Percentiles rank a stretch among this genome's conserved stretches.
These are phyloP conservation scores for Halophytophthora polymorphica DNA, from an alignment of 352 stramenopile species.

Conservation along the genomic window DNA sequence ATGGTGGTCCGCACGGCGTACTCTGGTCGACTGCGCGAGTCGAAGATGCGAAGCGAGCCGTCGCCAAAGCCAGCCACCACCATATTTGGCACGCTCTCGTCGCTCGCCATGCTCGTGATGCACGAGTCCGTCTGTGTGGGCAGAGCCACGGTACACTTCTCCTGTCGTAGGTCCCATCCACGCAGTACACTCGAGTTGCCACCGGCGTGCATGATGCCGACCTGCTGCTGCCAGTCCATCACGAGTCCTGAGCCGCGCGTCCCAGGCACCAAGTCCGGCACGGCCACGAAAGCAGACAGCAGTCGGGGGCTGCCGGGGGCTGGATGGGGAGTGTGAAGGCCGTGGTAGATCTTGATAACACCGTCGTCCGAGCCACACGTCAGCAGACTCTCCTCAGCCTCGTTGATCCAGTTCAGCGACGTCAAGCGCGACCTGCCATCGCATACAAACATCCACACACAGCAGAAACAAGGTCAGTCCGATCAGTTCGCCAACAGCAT, in stretches of 20 bases:
- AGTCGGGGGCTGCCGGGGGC: conserved; percentile 61
- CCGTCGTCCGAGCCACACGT: conserved; percentile 96
- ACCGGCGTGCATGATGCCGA: conserved; percentile 88
- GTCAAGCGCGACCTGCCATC: conserved; percentile 85
- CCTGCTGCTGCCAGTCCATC: conserved; percentile 94
- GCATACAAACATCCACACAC: conserved; percentile 5
- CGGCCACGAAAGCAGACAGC: conserved; percentile 90
- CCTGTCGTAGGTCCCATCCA: conserved; percentile 94
- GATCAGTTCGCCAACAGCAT: not conserved
- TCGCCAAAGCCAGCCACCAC: conserved; percentile 93
- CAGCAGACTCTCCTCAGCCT: conserved; percentile 90
- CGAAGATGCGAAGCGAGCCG: conserved; percentile 93
- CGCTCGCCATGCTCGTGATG: conserved; percentile 87
- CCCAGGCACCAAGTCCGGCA: conserved; percentile 89
- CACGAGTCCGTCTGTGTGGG: conserved; percentile 88
- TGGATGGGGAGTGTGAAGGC: conserved; percentile 58
- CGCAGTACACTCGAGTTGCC: conserved; percentile 91
- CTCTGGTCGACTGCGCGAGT: conserved; percentile 83
- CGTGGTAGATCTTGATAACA: conserved; percentile 95
- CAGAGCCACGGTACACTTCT: conserved; percentile 84
- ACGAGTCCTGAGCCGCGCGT: conserved; percentile 93
- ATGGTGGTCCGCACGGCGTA: conserved; percentile 65
- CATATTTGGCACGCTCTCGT: conserved; percentile 69
- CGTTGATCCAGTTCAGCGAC: conserved; percentile 97
- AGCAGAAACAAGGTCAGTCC: conserved; percentile 1